Evolutionary conservation across 768 basidiomycete species (phyloP).

Genomic region (Lentinus tigrinus): DNA sequence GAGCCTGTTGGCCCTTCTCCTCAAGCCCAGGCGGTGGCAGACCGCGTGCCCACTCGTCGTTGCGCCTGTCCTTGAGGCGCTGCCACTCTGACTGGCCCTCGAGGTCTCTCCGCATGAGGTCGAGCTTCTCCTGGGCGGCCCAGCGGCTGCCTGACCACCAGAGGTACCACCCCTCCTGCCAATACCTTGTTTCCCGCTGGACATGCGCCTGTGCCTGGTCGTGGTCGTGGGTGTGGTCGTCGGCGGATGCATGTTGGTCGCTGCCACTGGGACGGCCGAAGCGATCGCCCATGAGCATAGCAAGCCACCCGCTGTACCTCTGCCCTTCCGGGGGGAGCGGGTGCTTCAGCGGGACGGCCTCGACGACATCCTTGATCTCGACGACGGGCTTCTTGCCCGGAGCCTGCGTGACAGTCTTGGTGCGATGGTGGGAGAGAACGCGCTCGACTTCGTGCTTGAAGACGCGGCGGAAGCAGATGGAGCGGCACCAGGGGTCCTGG

Average conservation of each 20-base stretch:
- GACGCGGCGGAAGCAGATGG: constrained; percentile 37
- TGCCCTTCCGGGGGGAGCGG: constrained; percentile 72
- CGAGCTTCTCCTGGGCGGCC: constrained; percentile 54
- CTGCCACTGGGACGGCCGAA: neutral
- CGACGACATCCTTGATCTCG: constrained; percentile 12
- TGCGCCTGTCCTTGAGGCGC: constrained; percentile 40
- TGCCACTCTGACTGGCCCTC: constrained; percentile 47
- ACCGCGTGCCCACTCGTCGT: constrained; percentile 42
- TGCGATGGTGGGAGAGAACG: constrained; percentile 18
- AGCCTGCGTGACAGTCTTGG: constrained; percentile 1
- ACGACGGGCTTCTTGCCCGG: constrained; percentile 13
- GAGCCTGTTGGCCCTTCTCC: neutral
- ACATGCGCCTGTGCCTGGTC: constrained; percentile 6
- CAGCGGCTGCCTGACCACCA: constrained; percentile 59
- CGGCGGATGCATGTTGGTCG: neutral
- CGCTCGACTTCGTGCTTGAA: constrained; percentile 36
- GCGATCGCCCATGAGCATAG: constrained; percentile 21
- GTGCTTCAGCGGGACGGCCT: constrained; percentile 34
- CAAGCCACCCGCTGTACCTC: constrained; percentile 33
- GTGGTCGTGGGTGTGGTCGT: constrained; percentile 5
- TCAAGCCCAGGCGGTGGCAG: neutral
- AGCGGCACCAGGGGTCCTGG: constrained; percentile 34
- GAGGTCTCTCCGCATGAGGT: constrained; percentile 59
- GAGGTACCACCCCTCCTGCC: constrained; percentile 77
- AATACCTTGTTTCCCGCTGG: constrained; percentile 47